Conservation (phyloP, 768 basidiomycete genomes). For the Mycena albidolilacea region DNA sequence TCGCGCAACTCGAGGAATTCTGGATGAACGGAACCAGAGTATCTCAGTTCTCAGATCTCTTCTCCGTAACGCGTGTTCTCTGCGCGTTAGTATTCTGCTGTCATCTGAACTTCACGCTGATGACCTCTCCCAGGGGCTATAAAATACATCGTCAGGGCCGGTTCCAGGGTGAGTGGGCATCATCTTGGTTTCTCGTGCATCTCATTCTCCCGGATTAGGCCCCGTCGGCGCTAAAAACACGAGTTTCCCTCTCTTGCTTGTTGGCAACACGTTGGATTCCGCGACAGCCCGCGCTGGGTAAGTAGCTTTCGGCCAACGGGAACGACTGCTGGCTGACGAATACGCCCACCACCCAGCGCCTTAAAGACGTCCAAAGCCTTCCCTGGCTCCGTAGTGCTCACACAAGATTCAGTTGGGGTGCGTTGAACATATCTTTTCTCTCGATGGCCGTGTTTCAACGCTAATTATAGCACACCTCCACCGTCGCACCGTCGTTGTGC, state of each 20-base stretch:
- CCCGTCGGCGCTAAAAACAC: slow-evolving; percentile 40
- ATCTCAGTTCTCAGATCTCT: slow-evolving; percentile 38
- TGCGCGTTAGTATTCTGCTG: slow-evolving; percentile 17
- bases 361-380: background rate
- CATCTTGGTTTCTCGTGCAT: background rate
- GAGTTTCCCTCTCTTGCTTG: slow-evolving; percentile 42
- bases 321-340: background rate
- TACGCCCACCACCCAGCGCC: background rate
- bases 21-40: slow-evolving; percentile 22
- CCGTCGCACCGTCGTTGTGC: slow-evolving; percentile 17
- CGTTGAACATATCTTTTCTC: background rate
- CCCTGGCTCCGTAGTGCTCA: slow-evolving; percentile 23
- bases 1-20: slow-evolving; percentile 27
- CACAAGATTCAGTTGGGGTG: slow-evolving; percentile 4
- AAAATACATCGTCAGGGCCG: slow-evolving; percentile 18
- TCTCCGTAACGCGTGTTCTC: slow-evolving; percentile 20
- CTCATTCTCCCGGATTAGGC: slow-evolving; percentile 25
- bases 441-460: background rate
- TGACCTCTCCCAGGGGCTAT: background rate
- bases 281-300: background rate
- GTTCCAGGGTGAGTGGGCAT: background rate
- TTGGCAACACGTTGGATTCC: slow-evolving; percentile 39
- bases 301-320: background rate
- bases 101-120: background rate
- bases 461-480: slow-evolving; percentile 13